phyloP scores from a whole-genome alignment of 1,284 basidiomycete genomes.

The Psilocybe mexicana region DNA sequence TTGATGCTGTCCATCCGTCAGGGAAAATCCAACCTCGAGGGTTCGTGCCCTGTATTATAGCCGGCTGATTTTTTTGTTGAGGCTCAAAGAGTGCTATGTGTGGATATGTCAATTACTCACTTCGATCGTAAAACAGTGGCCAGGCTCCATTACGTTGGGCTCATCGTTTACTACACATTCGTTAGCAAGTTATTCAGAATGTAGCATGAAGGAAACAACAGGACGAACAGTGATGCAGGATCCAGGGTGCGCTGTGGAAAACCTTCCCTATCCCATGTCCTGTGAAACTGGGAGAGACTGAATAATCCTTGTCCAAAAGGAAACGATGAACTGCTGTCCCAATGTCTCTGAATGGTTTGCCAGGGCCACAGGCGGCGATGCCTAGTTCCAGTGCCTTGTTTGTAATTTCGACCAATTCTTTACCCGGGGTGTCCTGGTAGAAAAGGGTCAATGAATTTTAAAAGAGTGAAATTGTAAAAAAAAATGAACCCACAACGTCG shows the following conservation, averaged over 20 bases:
- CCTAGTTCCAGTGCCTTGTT: conserved; percentile 71
- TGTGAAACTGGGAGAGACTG: conserved; percentile 73
- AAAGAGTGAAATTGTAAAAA: background rate
- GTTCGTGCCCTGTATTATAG: conserved; percentile 72
- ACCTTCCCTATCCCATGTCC: conserved; percentile 87
- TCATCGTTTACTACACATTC: conserved; percentile 68
- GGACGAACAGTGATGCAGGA: conserved; percentile 58
- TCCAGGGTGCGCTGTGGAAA: conserved; percentile 87
- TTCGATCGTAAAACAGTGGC: conserved; percentile 90
- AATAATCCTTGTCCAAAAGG: conserved; percentile 39
- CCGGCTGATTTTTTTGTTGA: conserved; percentile 50
- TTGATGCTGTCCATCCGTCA: conserved; percentile 88
- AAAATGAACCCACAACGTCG: conserved; percentile 51
- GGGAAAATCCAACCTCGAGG: conserved; percentile 76
- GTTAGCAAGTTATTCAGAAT: background rate
- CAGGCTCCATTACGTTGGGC: conserved; percentile 75
- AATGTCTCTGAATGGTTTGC: conserved; percentile 70
- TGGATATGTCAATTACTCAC: conserved; percentile 32
- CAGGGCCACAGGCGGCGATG: conserved; percentile 78
- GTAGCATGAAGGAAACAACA: background rate
- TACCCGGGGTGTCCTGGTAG: conserved; percentile 63
- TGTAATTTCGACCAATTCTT: conserved; percentile 62
- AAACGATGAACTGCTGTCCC: conserved; percentile 73
- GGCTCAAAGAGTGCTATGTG: background rate
- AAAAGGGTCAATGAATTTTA: background rate